phyloP scores from a whole-genome alignment of 805 yeast species.

The Brettanomyces naardenensis region DNA sequence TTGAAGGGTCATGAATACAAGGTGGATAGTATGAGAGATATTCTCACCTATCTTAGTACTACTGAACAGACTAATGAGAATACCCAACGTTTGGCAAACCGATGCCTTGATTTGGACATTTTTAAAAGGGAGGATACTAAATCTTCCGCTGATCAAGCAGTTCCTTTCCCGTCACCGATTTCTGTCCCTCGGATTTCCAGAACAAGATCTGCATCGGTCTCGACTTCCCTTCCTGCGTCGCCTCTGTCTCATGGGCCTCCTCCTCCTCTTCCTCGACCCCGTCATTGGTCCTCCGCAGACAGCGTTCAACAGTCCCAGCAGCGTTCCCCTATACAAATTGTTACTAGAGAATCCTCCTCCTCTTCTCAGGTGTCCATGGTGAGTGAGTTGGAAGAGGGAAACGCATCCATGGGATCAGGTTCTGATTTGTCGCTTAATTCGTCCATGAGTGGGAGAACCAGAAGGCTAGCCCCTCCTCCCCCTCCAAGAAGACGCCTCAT shows the following conservation, averaged over 20 bases:
- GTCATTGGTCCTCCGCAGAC: not conserved
- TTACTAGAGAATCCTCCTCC: not conserved
- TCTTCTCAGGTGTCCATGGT: not conserved
- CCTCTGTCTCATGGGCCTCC: not conserved
- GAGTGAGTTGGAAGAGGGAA: not conserved
- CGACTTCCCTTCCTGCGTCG: not conserved
- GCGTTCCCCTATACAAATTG: not conserved
- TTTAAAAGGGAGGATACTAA: constrained; percentile 5
- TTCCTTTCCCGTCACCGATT: not conserved
- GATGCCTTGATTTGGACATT: constrained; percentile 24
- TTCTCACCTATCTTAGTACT: constrained; percentile 40
- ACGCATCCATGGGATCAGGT: too few species aligned
- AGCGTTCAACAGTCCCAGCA: not conserved
- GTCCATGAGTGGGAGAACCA: not conserved
- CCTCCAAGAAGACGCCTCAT: constrained; percentile 7
- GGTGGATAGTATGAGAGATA: constrained; percentile 39
- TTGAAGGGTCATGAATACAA: constrained; percentile 52
- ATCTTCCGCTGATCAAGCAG: not conserved
- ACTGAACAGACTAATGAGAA: constrained; percentile 29
- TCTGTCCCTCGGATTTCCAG: not conserved
- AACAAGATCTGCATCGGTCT: not conserved
- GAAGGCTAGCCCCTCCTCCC: constrained; percentile 7
- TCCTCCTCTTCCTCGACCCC: not conserved
- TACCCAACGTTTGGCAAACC: constrained; percentile 34
- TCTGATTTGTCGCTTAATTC: not conserved